These are phyloP conservation scores for Alternaria arborescens DNA, from an alignment of 2,329 filamentous ascomycete genomes.

Conservation along the genomic window DNA sequence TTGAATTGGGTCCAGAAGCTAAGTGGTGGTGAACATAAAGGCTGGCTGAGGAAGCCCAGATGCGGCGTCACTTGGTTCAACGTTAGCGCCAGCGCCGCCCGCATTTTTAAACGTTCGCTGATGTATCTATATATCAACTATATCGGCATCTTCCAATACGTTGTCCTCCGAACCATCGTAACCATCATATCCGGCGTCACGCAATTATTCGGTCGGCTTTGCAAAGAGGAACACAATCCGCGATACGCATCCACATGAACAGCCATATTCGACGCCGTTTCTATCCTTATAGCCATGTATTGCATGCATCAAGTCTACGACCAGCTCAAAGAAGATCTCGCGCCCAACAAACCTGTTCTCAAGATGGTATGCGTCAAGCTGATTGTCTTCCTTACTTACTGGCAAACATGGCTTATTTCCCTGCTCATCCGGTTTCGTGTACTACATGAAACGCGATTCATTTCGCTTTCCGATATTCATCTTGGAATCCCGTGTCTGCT, in stretches of 20 bases:
- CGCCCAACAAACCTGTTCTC: slow-evolving; percentile 74
- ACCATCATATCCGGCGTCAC: slow-evolving; percentile 79
- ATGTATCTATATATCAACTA: slow-evolving; percentile 68
- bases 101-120: slow-evolving; percentile 27
- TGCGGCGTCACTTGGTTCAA: slow-evolving; percentile 93
- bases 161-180: slow-evolving; percentile 80
- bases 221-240: slow-evolving; percentile 78
- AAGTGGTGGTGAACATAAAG: slow-evolving; percentile 71
- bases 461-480: slow-evolving; percentile 79
- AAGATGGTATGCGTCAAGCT: slow-evolving; percentile 89
- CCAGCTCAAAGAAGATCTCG: slow-evolving; percentile 74
- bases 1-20: slow-evolving; percentile 74
- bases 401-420: slow-evolving; percentile 68
- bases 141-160: slow-evolving; percentile 86
- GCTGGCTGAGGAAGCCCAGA: slow-evolving; percentile 75
- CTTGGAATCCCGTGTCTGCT: slow-evolving; percentile 81
- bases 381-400: slow-evolving; percentile 90
- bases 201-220: slow-evolving; percentile 75
- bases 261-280: slow-evolving; percentile 72
- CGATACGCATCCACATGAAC: slow-evolving; percentile 88
- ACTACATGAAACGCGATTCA: slow-evolving; percentile 67
- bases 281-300: slow-evolving; percentile 86
- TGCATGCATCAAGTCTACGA: slow-evolving; percentile 87
- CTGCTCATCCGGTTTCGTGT: slow-evolving; percentile 66
- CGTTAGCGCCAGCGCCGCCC: slow-evolving; percentile 49